Evolutionary conservation across 306 rosid species (phyloP), one percentile per base, ranked within the genome.

Genomic region (Prunus mongolica): DNA sequence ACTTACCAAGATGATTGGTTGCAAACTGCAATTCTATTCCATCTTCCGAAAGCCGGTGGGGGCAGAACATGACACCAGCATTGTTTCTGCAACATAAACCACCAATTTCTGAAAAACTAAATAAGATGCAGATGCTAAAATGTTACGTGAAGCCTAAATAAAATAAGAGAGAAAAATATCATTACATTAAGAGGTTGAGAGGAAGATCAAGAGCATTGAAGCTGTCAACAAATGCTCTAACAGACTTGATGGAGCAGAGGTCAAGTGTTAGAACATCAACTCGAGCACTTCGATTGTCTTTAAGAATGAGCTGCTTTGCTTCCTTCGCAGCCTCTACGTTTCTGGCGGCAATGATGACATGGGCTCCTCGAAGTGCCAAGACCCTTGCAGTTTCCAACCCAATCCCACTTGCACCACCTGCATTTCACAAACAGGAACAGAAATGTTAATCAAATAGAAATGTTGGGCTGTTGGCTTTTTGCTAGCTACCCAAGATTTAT

Each of bases 341-440:
- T 69, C 98, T 90, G 1, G 91, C 93, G 12, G 90, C 98, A 51
- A 95, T 85, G 11, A 95, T 83, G 12, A 95, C 92, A 47, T 84
- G 95, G 0, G 74, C 97, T 70, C 86, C 87, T 6, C 97, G 82
- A 55, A 88, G 88, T 20, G 92, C 91, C 74, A 95, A 68, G 0
- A 92, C 91, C 64, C 96, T 81, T 7, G 92, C 91, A 1, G 98
- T 90, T 81, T 95, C 98, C 60, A 90, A 78, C 0, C 98, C 98
- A 66, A 95, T 95, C 52, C 98, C 98, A 67, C 98, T 95, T 8
- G 95, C 96, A 82, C 98, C 98, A 28, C 98, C 98, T 92, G 84
- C 78, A 77, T 30, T 13, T 6, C 13, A 25, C 52, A 51, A 63
- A 38, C 9, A 38, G 56, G 49, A 55, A 77, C 16, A 22, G 27